phyloP scores from a whole-genome alignment of 2,329 filamentous ascomycete genomes.

The Fusarium longipes region DNA sequence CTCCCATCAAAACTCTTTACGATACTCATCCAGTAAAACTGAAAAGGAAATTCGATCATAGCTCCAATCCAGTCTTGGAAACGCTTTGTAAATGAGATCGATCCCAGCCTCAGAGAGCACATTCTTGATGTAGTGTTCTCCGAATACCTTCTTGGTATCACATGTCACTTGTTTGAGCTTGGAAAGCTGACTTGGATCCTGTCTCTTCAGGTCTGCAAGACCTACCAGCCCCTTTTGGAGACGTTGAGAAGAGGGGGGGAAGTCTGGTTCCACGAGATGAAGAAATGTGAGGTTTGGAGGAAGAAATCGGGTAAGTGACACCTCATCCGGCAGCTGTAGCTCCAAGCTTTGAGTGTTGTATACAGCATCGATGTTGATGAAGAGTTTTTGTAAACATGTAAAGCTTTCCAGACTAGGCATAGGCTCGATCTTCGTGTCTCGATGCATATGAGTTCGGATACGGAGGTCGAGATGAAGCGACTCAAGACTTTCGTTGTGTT shows the following conservation, averaged over 20 bases:
- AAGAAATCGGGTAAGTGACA: neutral
- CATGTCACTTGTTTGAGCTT: neutral
- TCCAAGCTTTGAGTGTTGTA: neutral
- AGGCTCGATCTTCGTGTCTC: neutral
- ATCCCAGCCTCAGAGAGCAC: neutral
- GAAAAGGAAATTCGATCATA: neutral
- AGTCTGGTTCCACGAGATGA: neutral
- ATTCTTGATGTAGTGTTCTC: neutral
- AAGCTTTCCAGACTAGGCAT: slow-evolving; percentile 18
- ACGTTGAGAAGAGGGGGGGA: neutral
- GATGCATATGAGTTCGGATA: neutral
- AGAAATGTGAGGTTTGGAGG: neutral
- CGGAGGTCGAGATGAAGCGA: slow-evolving; percentile 28
- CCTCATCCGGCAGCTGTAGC: neutral
- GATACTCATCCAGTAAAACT: neutral
- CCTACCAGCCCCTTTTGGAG: neutral
- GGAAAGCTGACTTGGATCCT: neutral
- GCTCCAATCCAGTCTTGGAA: neutral
- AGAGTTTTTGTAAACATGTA: slow-evolving; percentile 11
- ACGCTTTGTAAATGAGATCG: neutral
- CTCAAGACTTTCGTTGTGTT: slow-evolving; percentile 6
- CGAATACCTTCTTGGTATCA: neutral
- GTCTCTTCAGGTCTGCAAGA: neutral
- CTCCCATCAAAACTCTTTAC: neutral
- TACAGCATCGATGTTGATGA: slow-evolving; percentile 7